Evolutionary conservation across 78 protist species (phyloP).

Genomic region (Pelomyxa schiedti): DNA sequence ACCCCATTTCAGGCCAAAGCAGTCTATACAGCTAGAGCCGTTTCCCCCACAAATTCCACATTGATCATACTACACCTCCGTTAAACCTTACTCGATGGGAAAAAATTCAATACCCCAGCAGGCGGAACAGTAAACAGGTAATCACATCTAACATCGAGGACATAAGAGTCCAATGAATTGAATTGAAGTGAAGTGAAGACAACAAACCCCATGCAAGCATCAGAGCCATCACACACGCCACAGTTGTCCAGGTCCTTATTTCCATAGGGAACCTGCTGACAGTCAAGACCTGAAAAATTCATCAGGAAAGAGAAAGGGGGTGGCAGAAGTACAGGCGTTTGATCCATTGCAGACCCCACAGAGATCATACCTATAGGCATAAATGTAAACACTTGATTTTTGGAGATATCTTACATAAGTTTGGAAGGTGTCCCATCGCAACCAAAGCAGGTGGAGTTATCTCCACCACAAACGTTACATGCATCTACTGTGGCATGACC

Average conservation of each 20-base stretch:
- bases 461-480: neutral
- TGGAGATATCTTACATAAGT: no score
- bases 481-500: no score
- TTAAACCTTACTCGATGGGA: no score
- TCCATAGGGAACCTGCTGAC: constrained; percentile 39
- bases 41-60: constrained; percentile 35
- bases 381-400: no score
- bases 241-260: constrained; percentile 18
- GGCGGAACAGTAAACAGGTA: no score
- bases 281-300: no score
- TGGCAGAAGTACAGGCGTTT: no score
- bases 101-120: no score
- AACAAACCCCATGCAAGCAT: constrained; percentile 21
- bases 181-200: neutral
- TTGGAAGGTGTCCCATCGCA: no score
- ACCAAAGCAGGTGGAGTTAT: neutral
- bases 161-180: no score
- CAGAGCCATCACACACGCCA: constrained; percentile 52
- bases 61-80: neutral
- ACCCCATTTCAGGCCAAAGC: neutral
- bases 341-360: constrained; percentile 46
- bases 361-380: neutral
- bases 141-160: no score
- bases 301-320: no score
- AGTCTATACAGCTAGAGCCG: constrained; percentile 4